Base-by-base conservation (phyloP, 495 filamentous ascomycete genomes). In the Hyaloscypha hepaticicola region DNA sequence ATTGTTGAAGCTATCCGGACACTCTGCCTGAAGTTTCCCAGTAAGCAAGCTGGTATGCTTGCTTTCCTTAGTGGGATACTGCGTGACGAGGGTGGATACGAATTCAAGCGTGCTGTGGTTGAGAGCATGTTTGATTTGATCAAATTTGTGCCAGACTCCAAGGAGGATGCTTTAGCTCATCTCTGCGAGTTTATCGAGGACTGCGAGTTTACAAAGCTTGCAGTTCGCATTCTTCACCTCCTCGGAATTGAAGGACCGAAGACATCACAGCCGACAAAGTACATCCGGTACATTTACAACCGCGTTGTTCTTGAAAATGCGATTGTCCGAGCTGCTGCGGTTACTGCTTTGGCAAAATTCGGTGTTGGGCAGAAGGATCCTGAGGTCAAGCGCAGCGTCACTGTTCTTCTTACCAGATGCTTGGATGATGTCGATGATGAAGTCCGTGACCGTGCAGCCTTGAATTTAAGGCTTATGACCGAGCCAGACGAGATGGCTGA, bases 91-190 rank as follows among this genome's bases (percentile, higher is more conserved):
- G 95, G 95, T 69, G 96, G 95, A 53, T 99, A 97, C 73, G 96
- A 98, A 58, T 98, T 98, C 78, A 99, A 99, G 84, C 90, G 90
- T 51, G 88, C 89, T 53, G 95, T 99, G 25, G 94, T 99, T 52
- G 96, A 98, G 80, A 96, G 93, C 85, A 97, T 98, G 89, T 98
- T 98, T 70, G 95, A 99, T 74, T 81, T 99, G 50, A 99, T 99
- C 77, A 97, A 97, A 73, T 99, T 98, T 74, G 95, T 98, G 5
- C 95, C 96, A 4, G 95, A 97, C 48, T 96, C 92, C 69, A 96
- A 96, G 78, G 95, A 98, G 79, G 96, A 99, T 73, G 93, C 96
- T 24, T 86, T 99, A 38, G 92, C 93, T 16, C 95, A 97, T 73
- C 86, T 99, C 19, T 97, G 94, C 78, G 95, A 99, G 73, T 99